Evolutionary conservation across 176 grass and related monocot genomes (phyloP).

Genomic region (Triticum urartu): DNA sequence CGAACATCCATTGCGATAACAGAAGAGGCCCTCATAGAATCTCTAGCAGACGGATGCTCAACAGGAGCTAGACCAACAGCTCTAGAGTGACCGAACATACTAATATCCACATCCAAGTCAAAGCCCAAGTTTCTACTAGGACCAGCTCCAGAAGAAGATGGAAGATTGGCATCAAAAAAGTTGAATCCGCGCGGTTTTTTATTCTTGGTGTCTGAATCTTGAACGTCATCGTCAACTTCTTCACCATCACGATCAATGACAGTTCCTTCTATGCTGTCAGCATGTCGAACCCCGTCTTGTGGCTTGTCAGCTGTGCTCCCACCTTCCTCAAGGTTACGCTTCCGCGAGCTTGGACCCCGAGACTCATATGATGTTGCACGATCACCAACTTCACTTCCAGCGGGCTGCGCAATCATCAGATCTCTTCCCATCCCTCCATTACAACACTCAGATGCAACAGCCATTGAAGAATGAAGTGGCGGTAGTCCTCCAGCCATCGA

Average conservation of each 20-base stretch:
- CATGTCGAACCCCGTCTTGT: constrained; percentile 57
- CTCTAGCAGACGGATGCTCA: constrained; percentile 56
- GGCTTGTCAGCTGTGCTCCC: constrained; percentile 97
- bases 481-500: constrained; percentile 86
- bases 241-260: constrained; percentile 91
- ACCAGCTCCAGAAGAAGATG: constrained; percentile 81
- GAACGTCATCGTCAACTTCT: constrained; percentile 84
- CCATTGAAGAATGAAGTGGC: constrained; percentile 52
- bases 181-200: constrained; percentile 75
- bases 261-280: constrained; percentile 92
- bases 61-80: constrained; percentile 41
- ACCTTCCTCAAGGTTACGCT: constrained; percentile 92
- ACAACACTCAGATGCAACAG: constrained; percentile 42
- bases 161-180: constrained; percentile 61
- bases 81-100: constrained; percentile 51
- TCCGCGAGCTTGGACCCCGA: constrained; percentile 83
- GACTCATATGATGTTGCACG: constrained; percentile 91
- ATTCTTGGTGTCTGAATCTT: constrained; percentile 69
- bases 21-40: constrained; percentile 80
- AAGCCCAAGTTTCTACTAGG: constrained; percentile 85
- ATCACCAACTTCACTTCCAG: constrained; percentile 98
- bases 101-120: constrained; percentile 52
- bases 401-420: constrained; percentile 94
- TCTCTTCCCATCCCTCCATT: constrained; percentile 84
- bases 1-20: constrained; percentile 92